Base-by-base conservation (phyloP, 2,329 filamentous ascomycete genomes). In the Diaporthe ilicicola region DNA sequence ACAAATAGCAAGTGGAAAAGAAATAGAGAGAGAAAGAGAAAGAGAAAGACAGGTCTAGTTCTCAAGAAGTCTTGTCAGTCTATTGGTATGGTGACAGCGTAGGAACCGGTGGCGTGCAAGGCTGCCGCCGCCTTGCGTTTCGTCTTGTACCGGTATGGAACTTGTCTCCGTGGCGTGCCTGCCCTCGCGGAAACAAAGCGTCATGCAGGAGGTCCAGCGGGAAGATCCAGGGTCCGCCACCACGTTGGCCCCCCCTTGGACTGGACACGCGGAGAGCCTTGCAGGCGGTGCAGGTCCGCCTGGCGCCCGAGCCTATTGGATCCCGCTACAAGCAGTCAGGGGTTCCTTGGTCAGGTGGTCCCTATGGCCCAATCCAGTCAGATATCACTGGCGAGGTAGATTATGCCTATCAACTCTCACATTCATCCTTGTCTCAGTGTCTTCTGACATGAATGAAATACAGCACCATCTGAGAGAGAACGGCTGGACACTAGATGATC, bases 91-190 rank as follows among this genome's bases (percentile, higher is more conserved):
- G 42, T 34, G 24, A 64, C n/a, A 22, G 9, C 44, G 34, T 3
- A 17, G 13, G 34, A 32, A 13, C 27, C 15, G 61, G 42, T 59
- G 22, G 53, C 27, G 27, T 46, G 13, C 42, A 50, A 68, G 65
- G 65, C 65, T 68, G 42, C 51, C 53, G 53, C 42, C 53, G 65
- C 65, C 65, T 68, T 68, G 66, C 53, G 53, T 68, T 68, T 68
- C 66, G 66, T 48, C 53, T 54, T 29, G 39, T 55, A n/a, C n/a
- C n/a, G n/a, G n/a, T n/a, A 50, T 39, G 44, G 51, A 34, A 50
- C 44, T 37, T 48, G 55, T 68, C 42, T 53, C 66, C 42, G 15
- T 24, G 13, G 32, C 29, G 53, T 59, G 53, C 42, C 65, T 68
- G 29, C 53, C 65, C 29, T 27, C 27, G 42, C 53, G 39, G n/a